Evolutionary conservation across 2,329 filamentous ascomycete species (phyloP).

Genomic region (Onygenales sp.): DNA sequence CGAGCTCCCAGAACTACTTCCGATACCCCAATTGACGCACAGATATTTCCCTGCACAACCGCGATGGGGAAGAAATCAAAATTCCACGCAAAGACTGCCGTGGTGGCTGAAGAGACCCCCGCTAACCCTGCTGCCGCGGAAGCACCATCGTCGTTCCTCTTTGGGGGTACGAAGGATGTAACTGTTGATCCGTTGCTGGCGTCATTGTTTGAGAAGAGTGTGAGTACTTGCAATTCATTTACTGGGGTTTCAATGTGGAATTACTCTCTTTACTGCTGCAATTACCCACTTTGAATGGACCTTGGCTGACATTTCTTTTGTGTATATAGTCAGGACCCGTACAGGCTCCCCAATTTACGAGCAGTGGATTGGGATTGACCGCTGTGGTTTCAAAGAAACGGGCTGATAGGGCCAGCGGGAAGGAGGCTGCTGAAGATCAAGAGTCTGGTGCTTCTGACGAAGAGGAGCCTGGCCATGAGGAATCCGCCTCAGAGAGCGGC

Average conservation of each 20-base stretch:
- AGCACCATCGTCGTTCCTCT: conserved; percentile 36
- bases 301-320: background rate
- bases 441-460: conserved; percentile 9
- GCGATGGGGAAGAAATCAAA: conserved; percentile 29
- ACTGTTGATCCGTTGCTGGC: conserved; percentile 59
- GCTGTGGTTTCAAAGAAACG: background rate
- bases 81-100: conserved; percentile 16
- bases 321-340: conserved; percentile 29
- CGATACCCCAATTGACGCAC: no score
- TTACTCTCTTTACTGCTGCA: background rate
- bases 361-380: background rate
- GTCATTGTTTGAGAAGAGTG: conserved; percentile 63
- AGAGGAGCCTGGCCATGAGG: conserved; percentile 19
- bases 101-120: conserved; percentile 6
- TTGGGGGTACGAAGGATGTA: conserved; percentile 41
- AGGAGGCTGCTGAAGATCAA: background rate
- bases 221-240: conserved; percentile 36
- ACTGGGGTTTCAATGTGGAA: background rate
- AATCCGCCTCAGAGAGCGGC: conserved; percentile 18
- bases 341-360: conserved; percentile 21
- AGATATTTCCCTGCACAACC: background rate
- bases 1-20: background rate
- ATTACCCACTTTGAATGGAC: background rate
- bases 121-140: conserved; percentile 10
- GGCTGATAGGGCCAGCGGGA: background rate